Conservation (phyloP, 164 flowering plant species). For the Taxillus chinensis region DNA sequence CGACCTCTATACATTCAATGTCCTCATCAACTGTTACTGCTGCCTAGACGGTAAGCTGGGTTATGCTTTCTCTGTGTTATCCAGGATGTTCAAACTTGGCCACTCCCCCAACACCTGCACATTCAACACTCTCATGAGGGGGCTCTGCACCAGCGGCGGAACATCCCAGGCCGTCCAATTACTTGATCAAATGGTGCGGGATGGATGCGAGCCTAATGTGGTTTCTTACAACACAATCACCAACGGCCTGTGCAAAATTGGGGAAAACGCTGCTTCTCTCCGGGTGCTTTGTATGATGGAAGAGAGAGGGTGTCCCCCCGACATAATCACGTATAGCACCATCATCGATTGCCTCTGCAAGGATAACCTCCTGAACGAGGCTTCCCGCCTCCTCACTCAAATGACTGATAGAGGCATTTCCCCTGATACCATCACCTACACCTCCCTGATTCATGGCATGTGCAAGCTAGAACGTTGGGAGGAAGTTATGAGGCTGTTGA, state of each 20-base stretch:
- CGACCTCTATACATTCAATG: background rate
- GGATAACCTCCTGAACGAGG: background rate
- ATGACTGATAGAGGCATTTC: conserved; percentile 6
- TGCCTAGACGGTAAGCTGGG: background rate
- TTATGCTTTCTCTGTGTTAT: background rate
- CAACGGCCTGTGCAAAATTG: background rate
- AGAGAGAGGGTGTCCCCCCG: background rate
- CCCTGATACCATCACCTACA: conserved; percentile 1
- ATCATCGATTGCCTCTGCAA: conserved; percentile 11
- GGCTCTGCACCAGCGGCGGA: background rate
- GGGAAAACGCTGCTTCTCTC: background rate
- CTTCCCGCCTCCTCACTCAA: background rate
- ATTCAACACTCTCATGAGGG: background rate
- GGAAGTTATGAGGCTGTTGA: background rate
- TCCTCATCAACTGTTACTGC: background rate
- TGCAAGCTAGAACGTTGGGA: conserved; percentile 1
- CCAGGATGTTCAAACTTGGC: background rate
- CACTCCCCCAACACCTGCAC: background rate
- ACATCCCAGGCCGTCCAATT: background rate
- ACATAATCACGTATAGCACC: background rate
- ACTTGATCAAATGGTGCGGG: background rate
- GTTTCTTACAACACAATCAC: background rate
- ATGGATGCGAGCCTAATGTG: background rate
- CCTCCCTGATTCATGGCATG: background rate
- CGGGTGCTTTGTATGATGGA: background rate